These are phyloP conservation scores for Boletus subcaerulescens DNA, from an alignment of 768 basidiomycete genomes.

Conservation along the genomic window DNA sequence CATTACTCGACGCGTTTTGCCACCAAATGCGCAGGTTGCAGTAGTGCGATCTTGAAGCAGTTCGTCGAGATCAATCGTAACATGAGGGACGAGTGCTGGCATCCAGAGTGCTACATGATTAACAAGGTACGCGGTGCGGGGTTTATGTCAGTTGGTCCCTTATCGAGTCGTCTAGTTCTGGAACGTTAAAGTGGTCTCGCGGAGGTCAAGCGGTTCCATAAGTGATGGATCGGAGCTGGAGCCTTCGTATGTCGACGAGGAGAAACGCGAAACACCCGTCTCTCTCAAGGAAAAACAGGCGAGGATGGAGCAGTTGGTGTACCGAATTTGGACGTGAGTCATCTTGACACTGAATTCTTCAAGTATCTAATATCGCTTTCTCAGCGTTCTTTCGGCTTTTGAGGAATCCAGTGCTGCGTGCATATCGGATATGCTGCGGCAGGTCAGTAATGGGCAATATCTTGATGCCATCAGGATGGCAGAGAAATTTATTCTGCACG, in stretches of 20 bases:
- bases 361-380: conserved; percentile 12
- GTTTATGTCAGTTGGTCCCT: conserved; percentile 3
- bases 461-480: conserved; percentile 97
- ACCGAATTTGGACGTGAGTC: conserved; percentile 97
- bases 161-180: conserved; percentile 67
- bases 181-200: conserved; percentile 92
- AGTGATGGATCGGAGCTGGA: conserved; percentile 51
- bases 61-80: conserved; percentile 99
- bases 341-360: neutral
- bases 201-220: conserved; percentile 62
- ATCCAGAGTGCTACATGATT: conserved; percentile 99
- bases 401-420: conserved; percentile 99
- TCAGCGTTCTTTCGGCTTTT: conserved; percentile 90
- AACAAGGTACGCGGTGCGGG: conserved; percentile 70
- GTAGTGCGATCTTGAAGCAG: conserved; percentile 96
- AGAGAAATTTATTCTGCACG: conserved; percentile 97
- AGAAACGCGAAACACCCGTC: conserved; percentile 69
- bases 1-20: conserved; percentile 99
- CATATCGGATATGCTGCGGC: conserved; percentile 97
- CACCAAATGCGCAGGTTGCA: conserved; percentile 97
- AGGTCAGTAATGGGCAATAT: conserved; percentile 96
- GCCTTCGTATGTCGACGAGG: conserved; percentile 70
- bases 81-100: conserved; percentile 98
- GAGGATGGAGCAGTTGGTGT: conserved; percentile 95
- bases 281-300: conserved; percentile 88